Conservation (phyloP, 108 stramenopile genomes). For the Nitzschia sp. region DNA sequence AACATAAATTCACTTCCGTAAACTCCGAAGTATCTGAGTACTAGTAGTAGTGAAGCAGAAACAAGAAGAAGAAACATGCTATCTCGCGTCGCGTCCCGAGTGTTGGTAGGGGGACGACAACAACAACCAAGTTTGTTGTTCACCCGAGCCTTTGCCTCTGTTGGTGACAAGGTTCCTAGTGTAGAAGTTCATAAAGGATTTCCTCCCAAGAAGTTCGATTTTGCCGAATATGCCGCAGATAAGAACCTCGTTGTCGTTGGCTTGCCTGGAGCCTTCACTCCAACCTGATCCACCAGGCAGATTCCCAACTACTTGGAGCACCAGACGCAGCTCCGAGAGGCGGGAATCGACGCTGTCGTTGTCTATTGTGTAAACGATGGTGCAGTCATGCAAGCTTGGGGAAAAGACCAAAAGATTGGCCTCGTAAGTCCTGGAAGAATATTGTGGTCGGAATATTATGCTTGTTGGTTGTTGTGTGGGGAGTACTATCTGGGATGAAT, state of each 20-base stretch:
- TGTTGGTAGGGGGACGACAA: neutral
- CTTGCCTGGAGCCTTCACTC: slow-evolving; percentile 71
- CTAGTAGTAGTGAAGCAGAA: neutral
- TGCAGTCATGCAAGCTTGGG: slow-evolving; percentile 81
- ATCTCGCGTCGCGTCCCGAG: neutral
- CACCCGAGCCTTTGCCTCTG: slow-evolving; percentile 30
- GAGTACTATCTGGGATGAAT: too few relatives aligned
- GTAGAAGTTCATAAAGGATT: slow-evolving; percentile 49
- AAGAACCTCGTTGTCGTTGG: slow-evolving; percentile 62
- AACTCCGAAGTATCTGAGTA: too few relatives aligned
- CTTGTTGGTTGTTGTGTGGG: too few relatives aligned
- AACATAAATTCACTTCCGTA: too few relatives aligned
- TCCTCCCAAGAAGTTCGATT: slow-evolving; percentile 47
- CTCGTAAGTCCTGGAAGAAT: slow-evolving; percentile 19
- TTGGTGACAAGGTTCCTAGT: slow-evolving; percentile 46
- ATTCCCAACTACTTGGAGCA: slow-evolving; percentile 76
- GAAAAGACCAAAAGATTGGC: slow-evolving; percentile 57
- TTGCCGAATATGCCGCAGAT: slow-evolving; percentile 58
- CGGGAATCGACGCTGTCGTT: slow-evolving; percentile 60
- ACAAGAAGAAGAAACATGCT: neutral
- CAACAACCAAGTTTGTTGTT: neutral
- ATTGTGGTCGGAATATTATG: slow-evolving; percentile 1
- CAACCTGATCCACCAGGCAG: slow-evolving; percentile 61
- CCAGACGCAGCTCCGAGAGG: slow-evolving; percentile 60
- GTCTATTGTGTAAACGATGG: slow-evolving; percentile 76